Evolutionary conservation across 306 rosid genomes (phyloP).

Genomic region (Pachyrhizus erosus): DNA sequence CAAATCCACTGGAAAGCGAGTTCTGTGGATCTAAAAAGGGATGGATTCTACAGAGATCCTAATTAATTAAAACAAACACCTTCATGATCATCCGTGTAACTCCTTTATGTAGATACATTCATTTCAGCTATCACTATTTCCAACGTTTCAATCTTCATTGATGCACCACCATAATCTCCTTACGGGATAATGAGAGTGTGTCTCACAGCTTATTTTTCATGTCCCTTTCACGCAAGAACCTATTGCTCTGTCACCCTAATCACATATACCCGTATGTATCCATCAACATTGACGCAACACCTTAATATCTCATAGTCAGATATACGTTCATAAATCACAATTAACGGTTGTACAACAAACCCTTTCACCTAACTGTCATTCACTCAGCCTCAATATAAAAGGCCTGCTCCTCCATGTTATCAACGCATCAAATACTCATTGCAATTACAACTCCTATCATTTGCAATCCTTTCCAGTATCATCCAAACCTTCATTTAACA

Average conservation of each 20-base stretch:
- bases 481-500: background rate
- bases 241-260: slow-evolving; percentile 45
- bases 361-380: slow-evolving; percentile 45
- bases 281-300: slow-evolving; percentile 30
- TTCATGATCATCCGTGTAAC: background rate
- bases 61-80: slow-evolving; percentile 39
- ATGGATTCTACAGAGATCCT: slow-evolving; percentile 33
- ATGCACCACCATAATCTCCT: slow-evolving; percentile 35
- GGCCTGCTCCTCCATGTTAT: background rate
- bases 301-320: slow-evolving; percentile 24
- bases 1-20: background rate
- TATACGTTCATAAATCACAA: slow-evolving; percentile 39
- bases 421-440: slow-evolving; percentile 41
- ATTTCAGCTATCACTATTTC: slow-evolving; percentile 34
- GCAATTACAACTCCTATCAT: background rate
- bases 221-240: slow-evolving; percentile 56
- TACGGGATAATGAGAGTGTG: background rate
- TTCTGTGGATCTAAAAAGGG: background rate
- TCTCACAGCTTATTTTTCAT: slow-evolving; percentile 25
- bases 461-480: background rate
- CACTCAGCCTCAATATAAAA: slow-evolving; percentile 47
- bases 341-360: background rate
- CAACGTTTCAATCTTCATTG: slow-evolving; percentile 35
- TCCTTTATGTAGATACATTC: slow-evolving; percentile 12
- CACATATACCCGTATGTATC: slow-evolving; percentile 6